Conservation (phyloP, 495 filamentous ascomycete genomes). For the Durotheca rogersii region DNA sequence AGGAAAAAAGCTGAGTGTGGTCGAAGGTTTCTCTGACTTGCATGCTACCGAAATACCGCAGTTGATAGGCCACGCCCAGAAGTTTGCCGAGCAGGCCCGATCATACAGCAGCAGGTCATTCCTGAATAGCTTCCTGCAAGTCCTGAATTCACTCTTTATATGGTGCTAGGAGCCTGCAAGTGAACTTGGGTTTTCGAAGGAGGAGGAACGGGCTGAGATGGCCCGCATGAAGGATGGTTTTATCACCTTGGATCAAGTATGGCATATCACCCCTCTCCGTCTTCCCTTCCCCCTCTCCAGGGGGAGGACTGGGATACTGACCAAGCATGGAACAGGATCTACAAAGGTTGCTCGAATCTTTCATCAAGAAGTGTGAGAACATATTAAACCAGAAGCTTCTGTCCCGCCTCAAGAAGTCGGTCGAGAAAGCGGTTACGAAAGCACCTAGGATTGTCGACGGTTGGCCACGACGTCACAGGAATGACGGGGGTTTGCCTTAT, state of each 20-base stretch:
- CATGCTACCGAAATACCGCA: conserved; percentile 53
- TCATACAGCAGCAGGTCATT: conserved; percentile 13
- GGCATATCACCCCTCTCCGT: too few species aligned
- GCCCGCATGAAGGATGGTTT: conserved; percentile 40
- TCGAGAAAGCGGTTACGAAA: conserved; percentile 32
- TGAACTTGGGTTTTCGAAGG: conserved; percentile 43
- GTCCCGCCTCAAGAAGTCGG: conserved; percentile 37
- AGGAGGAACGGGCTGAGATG: conserved; percentile 42
- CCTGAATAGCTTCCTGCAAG: conserved; percentile 49
- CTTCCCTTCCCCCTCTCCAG: conserved; percentile 22
- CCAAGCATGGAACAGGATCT: conserved; percentile 12
- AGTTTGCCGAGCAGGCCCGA: conserved; percentile 44
- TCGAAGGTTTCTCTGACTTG: conserved; percentile 34
- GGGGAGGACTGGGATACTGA: background rate
- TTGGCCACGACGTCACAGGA: conserved; percentile 50
- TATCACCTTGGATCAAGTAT: conserved; percentile 45
- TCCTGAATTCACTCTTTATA: conserved; percentile 54
- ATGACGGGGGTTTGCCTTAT: conserved; percentile 51
- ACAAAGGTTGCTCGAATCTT: conserved; percentile 35
- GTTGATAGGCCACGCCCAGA: conserved; percentile 57
- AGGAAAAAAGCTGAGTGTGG: conserved; percentile 22
- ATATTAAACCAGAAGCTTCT: conserved; percentile 46
- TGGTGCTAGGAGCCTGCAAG: conserved; percentile 52
- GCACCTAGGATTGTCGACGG: conserved; percentile 37
- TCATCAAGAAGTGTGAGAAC: conserved; percentile 37